Base-by-base conservation (phyloP, 306 rosid species). In the Rosa lucieae region DNA sequence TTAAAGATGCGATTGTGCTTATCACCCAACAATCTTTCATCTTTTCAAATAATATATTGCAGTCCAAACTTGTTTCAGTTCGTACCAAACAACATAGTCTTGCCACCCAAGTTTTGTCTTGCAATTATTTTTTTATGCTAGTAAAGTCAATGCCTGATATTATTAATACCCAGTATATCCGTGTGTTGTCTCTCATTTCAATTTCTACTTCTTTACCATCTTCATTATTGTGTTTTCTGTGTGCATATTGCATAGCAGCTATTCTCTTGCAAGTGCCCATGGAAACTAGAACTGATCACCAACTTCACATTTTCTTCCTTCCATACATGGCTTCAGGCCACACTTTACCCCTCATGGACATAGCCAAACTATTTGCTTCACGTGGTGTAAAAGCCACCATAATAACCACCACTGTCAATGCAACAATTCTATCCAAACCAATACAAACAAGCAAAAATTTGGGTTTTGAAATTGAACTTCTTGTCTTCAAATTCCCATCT, bases 341-440 rank as follows among this genome's bases (percentile, higher is more conserved):
- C 35, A 67, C 43, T 63, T 5, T 83, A 35, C 89, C 89, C 18
- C 23, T 10, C 8, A 37, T 80, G 1, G 86, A 83, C 42, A 73
- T 68, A 7, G 88, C 84, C 48, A 82, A 37, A 18, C 42, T 69
- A 14, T 73, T 81, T 40, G 78, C 85, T 8, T 18, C 77, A 8
- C 62, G 17, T 49, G 76, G 78, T 4, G 58, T 75, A 14, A 82
- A 78, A 20, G 49, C 78, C 67, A 81, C 88, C 65, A 49, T 82
- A 10, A 11, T 70, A 26, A 79, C 83, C 39, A 85, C 88, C n/a
- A 44, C 81, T 0, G 51, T 47, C 55, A 70, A 39, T 11, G 71
- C 59, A n/a, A 37, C 72, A 8, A 14, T 37, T 0, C 8, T 69
- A 35, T 26, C 81, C 15, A 55, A 43, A 39, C 8, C 61, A 69